These are phyloP conservation scores for Aspergillus brunneoviolaceus DNA, from an alignment of 2,329 filamentous ascomycete species.

Conservation along the genomic window DNA sequence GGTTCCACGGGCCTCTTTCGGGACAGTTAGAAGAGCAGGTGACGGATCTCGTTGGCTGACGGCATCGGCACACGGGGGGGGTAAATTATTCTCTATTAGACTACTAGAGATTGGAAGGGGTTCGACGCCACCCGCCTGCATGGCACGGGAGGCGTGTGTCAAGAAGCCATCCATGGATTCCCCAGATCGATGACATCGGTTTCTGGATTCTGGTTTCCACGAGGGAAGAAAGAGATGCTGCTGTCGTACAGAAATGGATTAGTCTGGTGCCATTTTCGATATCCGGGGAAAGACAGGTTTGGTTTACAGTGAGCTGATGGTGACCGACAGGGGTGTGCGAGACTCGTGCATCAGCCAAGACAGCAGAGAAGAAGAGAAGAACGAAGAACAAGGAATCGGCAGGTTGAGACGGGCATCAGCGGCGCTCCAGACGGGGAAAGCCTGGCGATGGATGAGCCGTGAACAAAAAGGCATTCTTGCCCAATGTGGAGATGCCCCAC, in stretches of 20 bases:
- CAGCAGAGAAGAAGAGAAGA: not conserved
- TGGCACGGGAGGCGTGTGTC: conserved; percentile 4
- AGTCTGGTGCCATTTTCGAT: not conserved
- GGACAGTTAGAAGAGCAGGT: conserved; percentile 2
- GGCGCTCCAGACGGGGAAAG: not conserved
- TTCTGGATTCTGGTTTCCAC: not conserved
- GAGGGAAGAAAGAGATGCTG: not conserved
- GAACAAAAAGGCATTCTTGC: conserved; percentile 3
- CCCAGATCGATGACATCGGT: not conserved
- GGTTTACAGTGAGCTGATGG: not conserved
- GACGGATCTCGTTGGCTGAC: conserved; percentile 11
- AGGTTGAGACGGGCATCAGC: not conserved
- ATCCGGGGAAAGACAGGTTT: not conserved
- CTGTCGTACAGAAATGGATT: not conserved
- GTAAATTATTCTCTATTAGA: not conserved
- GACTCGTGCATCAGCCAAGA: not conserved
- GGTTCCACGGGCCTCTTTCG: conserved; percentile 16
- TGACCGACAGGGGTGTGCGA: not conserved
- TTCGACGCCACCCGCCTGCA: not conserved
- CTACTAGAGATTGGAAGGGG: not conserved
- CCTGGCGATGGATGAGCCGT: not conserved
- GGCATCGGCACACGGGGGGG: not conserved
- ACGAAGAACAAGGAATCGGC: not conserved
- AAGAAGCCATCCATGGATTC: not conserved
- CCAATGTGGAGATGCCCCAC: conserved; percentile 3